Evolutionary conservation across 805 yeast genomes (phyloP), one percentile per base, ranked within the genome.

Genomic region (Candida incommunis): DNA sequence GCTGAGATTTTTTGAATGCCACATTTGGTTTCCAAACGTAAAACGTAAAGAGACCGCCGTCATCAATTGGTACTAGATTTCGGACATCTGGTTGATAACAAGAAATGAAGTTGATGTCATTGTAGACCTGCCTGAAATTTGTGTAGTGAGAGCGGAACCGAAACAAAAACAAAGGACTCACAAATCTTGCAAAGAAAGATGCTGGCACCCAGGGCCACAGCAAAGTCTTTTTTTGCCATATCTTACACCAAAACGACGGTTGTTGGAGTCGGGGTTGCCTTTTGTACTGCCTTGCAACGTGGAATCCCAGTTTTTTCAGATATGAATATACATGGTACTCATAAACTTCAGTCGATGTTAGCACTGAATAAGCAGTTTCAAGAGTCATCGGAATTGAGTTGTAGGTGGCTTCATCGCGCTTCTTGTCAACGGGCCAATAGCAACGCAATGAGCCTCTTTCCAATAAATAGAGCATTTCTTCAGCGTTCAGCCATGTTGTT

Each of bases 11-110:
- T 47, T 78, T 78, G 64, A 82, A 88, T 2, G 66, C 62, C 0
- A 82, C 53, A 3, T 55, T 47, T 1, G 97, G 96, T 58, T 83
- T 86, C 95, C 96, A 88, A 2, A 84, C 82, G 54, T 81, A 70
- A 53, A 68, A 87, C 0, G 37, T 31, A 16, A 31, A 31, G 18
- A 31, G 18, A 31, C n/a, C 18, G 7, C 7, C 20, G 4, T 31
- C 35, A 22, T 20, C 23, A 16, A 34, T 41, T 5, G 49, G 48
- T 5, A 5, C 7, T 5, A 31, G 11, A 9, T 31, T 9, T 7
- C 20, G 18, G 20, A 31, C n/a, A 5, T 31, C 37, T 20, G 51
- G 54, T 41, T 25, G 41, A 42, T 59, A 51, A 20, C 41, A 55
- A 3, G 60, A 56, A 15, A 56, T 48, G 9, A 51, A 43, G 35